phyloP scores from a whole-genome alignment of 805 yeast genomes.

The Brettanomyces custersianus region DNA sequence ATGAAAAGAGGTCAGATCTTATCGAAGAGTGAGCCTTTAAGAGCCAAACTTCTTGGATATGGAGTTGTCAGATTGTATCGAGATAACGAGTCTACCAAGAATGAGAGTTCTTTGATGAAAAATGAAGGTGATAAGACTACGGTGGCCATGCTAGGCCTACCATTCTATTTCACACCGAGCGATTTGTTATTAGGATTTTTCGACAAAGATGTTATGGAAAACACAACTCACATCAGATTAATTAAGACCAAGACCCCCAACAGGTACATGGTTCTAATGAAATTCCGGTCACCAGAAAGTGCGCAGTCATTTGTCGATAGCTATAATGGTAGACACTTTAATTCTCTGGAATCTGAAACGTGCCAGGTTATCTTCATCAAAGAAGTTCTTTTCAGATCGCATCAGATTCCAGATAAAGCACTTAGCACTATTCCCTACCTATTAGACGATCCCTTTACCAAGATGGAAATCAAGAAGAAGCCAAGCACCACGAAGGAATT shows the following conservation, averaged over 20 bases:
- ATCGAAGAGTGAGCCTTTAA: conserved; percentile 32
- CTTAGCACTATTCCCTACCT: conserved; percentile 50
- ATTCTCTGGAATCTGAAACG: conserved; percentile 80
- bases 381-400: conserved; percentile 38
- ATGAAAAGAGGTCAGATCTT: conserved; percentile 12
- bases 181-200: conserved; percentile 69
- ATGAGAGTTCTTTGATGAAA: conserved; percentile 7
- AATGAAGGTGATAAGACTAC: conserved; percentile 50
- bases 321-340: conserved; percentile 69
- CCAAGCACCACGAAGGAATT: too few relatives aligned
- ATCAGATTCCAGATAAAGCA: conserved; percentile 10
- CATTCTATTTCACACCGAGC: conserved; percentile 78
- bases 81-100: conserved; percentile 30
- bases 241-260: conserved; percentile 56
- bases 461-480: conserved; percentile 10
- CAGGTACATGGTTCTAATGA: conserved; percentile 69
- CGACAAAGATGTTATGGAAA: conserved; percentile 47
- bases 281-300: conserved; percentile 46
- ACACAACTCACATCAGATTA: conserved; percentile 64
- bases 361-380: conserved; percentile 73
- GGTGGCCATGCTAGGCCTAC: conserved; percentile 76
- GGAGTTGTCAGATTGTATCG: conserved; percentile 67
- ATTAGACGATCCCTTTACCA: conserved; percentile 65
- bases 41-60: conserved; percentile 58
- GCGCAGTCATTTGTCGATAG: conserved; percentile 59